Conservation (phyloP, 139 green algal species). For the Chlamydomonas urium region DNA sequence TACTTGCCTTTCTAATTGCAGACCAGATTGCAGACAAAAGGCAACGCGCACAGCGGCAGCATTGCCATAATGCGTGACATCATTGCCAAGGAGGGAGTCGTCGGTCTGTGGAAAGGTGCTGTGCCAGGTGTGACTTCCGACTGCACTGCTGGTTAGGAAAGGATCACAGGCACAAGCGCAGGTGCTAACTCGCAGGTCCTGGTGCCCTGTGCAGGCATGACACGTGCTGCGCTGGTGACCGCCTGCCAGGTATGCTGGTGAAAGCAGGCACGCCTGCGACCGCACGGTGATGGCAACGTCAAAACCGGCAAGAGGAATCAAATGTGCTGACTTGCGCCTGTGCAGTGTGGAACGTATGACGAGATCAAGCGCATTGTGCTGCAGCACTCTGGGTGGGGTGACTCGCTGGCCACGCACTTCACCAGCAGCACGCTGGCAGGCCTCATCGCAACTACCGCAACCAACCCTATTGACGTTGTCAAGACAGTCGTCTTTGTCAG, state of each 20-base stretch:
- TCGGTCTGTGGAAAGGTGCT: constrained; percentile 32
- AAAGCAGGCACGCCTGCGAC: too few relatives aligned
- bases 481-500: constrained; percentile 61
- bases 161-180: too few relatives aligned
- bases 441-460: constrained; percentile 63
- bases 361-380: constrained; percentile 45
- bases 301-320: too few relatives aligned
- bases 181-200: neutral
- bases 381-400: constrained; percentile 25
- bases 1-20: too few relatives aligned
- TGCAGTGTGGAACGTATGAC: constrained; percentile 64
- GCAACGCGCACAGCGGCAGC: constrained; percentile 2
- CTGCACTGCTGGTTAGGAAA: neutral
- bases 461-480: constrained; percentile 69
- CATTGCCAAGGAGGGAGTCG: constrained; percentile 16
- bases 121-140: constrained; percentile 21
- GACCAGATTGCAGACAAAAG: constrained; percentile 10
- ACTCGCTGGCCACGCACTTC: constrained; percentile 40
- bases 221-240: constrained; percentile 14
- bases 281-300: too few relatives aligned
- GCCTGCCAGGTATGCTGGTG: too few relatives aligned
- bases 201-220: constrained; percentile 8
- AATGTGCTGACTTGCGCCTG: constrained; percentile 2
- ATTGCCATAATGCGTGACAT: constrained; percentile 10
- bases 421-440: constrained; percentile 49